Evolutionary conservation across 2,329 filamentous ascomycete species (phyloP), one percentile per base, ranked within the genome.

Genomic region (Aureobasidium leucospermi): DNA sequence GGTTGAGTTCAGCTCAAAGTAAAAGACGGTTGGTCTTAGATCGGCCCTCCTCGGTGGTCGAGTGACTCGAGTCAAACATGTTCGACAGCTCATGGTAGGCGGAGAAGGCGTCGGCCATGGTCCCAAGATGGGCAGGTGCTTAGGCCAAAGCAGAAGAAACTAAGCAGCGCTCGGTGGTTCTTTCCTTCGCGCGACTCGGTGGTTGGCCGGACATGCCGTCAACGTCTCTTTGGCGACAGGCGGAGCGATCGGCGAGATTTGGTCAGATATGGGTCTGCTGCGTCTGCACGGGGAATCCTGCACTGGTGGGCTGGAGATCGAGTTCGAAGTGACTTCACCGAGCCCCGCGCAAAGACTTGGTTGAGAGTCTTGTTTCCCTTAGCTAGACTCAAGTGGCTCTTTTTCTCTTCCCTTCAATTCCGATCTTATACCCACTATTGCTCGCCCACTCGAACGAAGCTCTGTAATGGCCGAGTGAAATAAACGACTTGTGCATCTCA

Each of bases 311-410:
- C 23, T 52, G 48, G 34, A 52, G 38, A 41, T 41, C 38, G 38
- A 41, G 13, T n/a, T 41, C 38, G 38, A 41, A 55, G 51, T 55
- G 51, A 55, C 29, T 43, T 55, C 51, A 55, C 39, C 51, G 39
- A 42, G 51, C 51, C 51, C 51, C 51, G 51, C 51, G 48, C 48
- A 29, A 52, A 52, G 48, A 52, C 48, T 39, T 52, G 34, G 48
- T 52, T 52, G 48, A 52, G 51, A 55, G 51, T 55, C 36, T 19
- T 55, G 28, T 32, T 52, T 29, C 39, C 29, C 43, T 36, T 23
- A 29, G 8, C 31, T 23, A 15, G 39, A 42, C 39, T 42, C 39
- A 15, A 36, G 34, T 13, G 8, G 13, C 34, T 15, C 38, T 43
- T 42, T 34, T 42, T 34, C 34, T 43, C 39, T 15, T 43, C 51